These are phyloP conservation scores for Nelumbo lutea DNA, from an alignment of 164 flowering plant species.

Conservation along the genomic window DNA sequence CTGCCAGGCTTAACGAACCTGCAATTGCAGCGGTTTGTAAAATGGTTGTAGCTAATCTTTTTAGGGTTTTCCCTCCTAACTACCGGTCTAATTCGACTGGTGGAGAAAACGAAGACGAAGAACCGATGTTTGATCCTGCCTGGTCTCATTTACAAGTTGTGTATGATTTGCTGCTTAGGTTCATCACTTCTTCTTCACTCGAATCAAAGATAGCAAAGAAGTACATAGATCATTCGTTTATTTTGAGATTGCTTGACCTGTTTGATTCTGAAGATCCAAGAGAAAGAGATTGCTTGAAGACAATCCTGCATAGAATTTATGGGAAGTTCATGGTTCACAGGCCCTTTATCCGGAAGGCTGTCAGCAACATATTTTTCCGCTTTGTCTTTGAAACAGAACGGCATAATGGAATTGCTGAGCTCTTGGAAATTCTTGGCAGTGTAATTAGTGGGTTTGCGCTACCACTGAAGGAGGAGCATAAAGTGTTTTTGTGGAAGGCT, in stretches of 20 bases:
- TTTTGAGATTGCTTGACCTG: constrained; percentile 65
- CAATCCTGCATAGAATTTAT: constrained; percentile 78
- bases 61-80: constrained; percentile 79
- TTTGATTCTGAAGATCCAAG: constrained; percentile 92
- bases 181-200: constrained; percentile 56
- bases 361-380: constrained; percentile 74
- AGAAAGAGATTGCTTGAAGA: constrained; percentile 81
- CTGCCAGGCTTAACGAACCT: constrained; percentile 57
- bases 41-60: constrained; percentile 75
- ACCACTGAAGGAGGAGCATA: constrained; percentile 91
- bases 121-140: constrained; percentile 83
- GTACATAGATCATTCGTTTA: constrained; percentile 68
- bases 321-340: constrained; percentile 97
- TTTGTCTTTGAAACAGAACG: constrained; percentile 80
- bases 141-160: constrained; percentile 90
- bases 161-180: constrained; percentile 74
- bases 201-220: constrained; percentile 82
- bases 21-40: constrained; percentile 67
- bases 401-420: constrained; percentile 87
- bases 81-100: constrained; percentile 36
- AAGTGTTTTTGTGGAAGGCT: constrained; percentile 72
- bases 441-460: constrained; percentile 86
- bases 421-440: constrained; percentile 88
- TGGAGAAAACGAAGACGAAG: constrained; percentile 70
- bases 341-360: constrained; percentile 70